Evolutionary conservation across 352 stramenopile species (phyloP), one percentile per base, ranked within the genome.

Genomic region (Globisporangium apiculatum): DNA sequence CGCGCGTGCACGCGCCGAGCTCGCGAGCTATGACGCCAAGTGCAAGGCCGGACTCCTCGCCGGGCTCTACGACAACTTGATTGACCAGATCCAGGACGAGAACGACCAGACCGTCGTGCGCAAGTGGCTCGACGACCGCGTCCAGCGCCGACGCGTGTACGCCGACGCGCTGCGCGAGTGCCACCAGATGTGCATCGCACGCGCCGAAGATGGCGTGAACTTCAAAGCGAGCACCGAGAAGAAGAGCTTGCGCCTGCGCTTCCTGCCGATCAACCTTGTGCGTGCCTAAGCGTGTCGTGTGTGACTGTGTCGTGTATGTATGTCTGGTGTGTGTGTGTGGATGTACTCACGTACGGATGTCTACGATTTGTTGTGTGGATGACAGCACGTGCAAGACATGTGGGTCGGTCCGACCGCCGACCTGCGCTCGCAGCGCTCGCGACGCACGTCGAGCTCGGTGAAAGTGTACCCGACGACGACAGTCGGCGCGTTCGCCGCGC

Each of bases 211-310:
- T 60, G 79, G 81, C 2, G 48, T 89, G 4, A 89, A 91, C 51
- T 91, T 89, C 62, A 94, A 94, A 64, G 62, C 80, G 2, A 94
- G 83, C 63, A 89, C 79, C 0, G 81, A 91, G 58, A 94, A 94
- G 68, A 91, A 91, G 57, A 90, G 77, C 14, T 55, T 83, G 1
- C 62, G 75, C 4, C 60, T 94, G 48, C 79, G 83, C 5, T 91
- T 94, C 57, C 52, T 94, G 18, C 81, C 83, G 10, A 86, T 90
- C 55, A 94, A 94, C 50, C 48, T 94, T 65, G 72, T 82, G 60
- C 38, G 72, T 57, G 1, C 31, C 6, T 5, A 12, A 7, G 12
- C 42, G 7, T 7, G 12, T 15, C 9, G 12, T 47, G 3, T 17
- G 42, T 11, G 24, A 31, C 24, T 31, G 24, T 31, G 24, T 31